Percentiles rank a stretch among this genome's conserved stretches.
Conservation (phyloP, 176 grass and related monocot species). For the Stipa capillata region DNA sequence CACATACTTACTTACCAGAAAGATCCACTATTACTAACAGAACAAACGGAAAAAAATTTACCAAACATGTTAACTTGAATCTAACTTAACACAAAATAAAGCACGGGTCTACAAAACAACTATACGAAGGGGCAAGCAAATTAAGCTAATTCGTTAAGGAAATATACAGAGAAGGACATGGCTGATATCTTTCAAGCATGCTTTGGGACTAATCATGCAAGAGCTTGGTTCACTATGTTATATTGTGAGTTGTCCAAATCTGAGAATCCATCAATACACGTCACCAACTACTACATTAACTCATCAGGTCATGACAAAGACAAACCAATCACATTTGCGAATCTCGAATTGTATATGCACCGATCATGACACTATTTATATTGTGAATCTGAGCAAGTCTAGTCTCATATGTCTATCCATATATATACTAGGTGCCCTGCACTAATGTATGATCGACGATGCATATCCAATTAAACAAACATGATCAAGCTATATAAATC, state of each 20-base stretch:
- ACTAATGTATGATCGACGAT: background rate
- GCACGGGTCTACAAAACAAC: background rate
- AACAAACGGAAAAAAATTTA: background rate
- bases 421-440: background rate
- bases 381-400: background rate
- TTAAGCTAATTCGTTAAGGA: background rate
- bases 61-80: background rate
- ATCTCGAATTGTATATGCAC: conserved; percentile 12
- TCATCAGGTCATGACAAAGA: background rate
- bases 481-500: background rate
- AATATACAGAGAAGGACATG: background rate
- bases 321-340: conserved; percentile 3
- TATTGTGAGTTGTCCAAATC: conserved; percentile 16
- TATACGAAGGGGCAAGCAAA: background rate
- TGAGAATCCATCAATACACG: background rate
- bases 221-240: background rate
- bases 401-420: background rate
- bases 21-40: background rate
- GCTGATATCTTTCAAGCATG: conserved; percentile 15
- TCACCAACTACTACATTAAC: background rate
- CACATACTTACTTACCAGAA: background rate
- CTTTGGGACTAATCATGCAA: background rate
- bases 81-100: background rate
- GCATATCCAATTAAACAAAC: background rate
- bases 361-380: conserved; percentile 25